A percentile compares a stretch with the other conserved stretches of the same genome.
Evolutionary conservation across 768 basidiomycete species (phyloP).

Genomic region (Pulveroboletus ravenelii): DNA sequence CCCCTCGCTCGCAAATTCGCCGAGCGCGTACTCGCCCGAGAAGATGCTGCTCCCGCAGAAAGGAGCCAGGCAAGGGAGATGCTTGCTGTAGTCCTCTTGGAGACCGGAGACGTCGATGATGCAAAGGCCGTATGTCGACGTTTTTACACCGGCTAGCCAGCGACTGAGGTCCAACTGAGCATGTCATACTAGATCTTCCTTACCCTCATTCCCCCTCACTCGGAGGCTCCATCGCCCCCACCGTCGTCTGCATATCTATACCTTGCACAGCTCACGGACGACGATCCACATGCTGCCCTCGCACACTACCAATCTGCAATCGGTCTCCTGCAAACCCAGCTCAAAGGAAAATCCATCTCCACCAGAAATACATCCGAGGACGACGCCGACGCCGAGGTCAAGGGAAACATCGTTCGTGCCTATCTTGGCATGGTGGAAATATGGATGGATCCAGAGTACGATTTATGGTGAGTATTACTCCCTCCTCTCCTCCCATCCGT

Average conservation of each 20-base stretch:
- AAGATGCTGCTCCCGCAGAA: slow-evolving; percentile 36
- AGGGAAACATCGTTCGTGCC: slow-evolving; percentile 67
- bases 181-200: slow-evolving; percentile 50
- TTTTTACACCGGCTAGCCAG: neutral
- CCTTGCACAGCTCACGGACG: slow-evolving; percentile 79
- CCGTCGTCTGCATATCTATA: slow-evolving; percentile 80
- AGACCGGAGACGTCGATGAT: slow-evolving; percentile 68
- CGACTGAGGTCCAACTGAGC: neutral
- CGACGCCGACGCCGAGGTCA: slow-evolving; percentile 46
- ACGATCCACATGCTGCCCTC: slow-evolving; percentile 69
- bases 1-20: slow-evolving; percentile 73
- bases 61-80: slow-evolving; percentile 75
- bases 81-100: slow-evolving; percentile 72
- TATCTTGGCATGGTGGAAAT: slow-evolving; percentile 89
- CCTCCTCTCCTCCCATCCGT: neutral
- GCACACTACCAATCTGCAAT: slow-evolving; percentile 78
- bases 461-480: slow-evolving; percentile 63
- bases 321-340: slow-evolving; percentile 57
- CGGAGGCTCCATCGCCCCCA: slow-evolving; percentile 53
- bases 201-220: slow-evolving; percentile 55
- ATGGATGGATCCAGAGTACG: slow-evolving; percentile 90
- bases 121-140: slow-evolving; percentile 58
- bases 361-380: slow-evolving; percentile 32
- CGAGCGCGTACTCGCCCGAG: slow-evolving; percentile 59
- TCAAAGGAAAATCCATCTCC: slow-evolving; percentile 68